These are phyloP conservation scores for Phanerochaete carnosa DNA, from an alignment of 768 basidiomycete species.

Conservation along the genomic window DNA sequence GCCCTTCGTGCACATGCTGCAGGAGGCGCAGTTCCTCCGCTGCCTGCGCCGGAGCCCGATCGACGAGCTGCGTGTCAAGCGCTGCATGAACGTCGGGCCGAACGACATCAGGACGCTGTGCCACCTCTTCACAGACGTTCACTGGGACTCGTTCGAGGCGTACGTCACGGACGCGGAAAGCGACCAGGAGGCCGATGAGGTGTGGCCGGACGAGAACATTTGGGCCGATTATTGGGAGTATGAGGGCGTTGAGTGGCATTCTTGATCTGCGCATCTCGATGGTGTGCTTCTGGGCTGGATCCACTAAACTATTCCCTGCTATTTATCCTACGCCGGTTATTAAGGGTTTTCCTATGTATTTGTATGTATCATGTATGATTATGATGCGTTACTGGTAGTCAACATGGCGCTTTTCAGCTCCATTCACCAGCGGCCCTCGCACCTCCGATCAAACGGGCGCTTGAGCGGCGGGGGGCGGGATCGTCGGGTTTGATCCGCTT, in stretches of 20 bases:
- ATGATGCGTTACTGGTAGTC: no score
- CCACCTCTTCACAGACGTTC: slow-evolving; percentile 9
- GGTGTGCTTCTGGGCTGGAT: background rate
- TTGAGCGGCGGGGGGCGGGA: background rate
- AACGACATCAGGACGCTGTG: slow-evolving; percentile 1
- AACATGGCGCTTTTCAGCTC: no score
- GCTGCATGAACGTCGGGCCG: slow-evolving; percentile 5
- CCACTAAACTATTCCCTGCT: no score
- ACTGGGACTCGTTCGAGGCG: slow-evolving; percentile 10
- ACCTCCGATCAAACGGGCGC: background rate
- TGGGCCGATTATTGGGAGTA: slow-evolving; percentile 3
- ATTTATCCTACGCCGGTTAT: no score
- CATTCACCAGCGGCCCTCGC: no score
- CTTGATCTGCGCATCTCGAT: background rate
- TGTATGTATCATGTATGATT: no score
- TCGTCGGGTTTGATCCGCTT: background rate
- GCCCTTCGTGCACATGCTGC: slow-evolving; percentile 9
- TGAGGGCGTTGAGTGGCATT: slow-evolving; percentile 1
- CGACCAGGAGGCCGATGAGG: background rate
- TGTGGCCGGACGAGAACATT: background rate
- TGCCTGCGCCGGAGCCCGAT: background rate
- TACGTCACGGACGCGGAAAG: background rate
- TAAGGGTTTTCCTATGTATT: background rate
- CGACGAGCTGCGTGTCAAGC: slow-evolving; percentile 1
- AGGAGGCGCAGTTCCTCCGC: slow-evolving; percentile 11